Evolutionary conservation across 2,329 filamentous ascomycete species (phyloP).

Genomic region (Nothophoma quercina): DNA sequence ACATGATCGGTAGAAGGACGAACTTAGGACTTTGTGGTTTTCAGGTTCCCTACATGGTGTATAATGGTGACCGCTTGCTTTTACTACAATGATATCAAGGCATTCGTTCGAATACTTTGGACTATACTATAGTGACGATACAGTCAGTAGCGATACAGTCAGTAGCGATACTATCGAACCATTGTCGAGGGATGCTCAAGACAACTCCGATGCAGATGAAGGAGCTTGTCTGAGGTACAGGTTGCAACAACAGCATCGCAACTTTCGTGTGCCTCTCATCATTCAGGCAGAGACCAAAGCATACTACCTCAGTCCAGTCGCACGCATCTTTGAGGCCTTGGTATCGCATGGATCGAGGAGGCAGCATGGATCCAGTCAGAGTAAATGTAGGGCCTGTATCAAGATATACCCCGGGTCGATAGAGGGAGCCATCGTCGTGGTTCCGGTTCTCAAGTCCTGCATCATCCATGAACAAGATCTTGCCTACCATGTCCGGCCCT

Average conservation of each 20-base stretch:
- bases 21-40: no score
- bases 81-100: not conserved
- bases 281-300: not conserved
- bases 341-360: not conserved
- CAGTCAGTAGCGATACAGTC: not conserved
- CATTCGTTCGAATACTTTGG: not conserved
- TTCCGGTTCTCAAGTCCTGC: no score
- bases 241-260: not conserved
- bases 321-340: not conserved
- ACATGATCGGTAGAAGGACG: no score
- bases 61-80: no score
- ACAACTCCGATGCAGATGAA: not conserved
- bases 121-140: not conserved
- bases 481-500: not conserved
- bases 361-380: no score
- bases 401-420: no score
- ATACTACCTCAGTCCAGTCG: not conserved
- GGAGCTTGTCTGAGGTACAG: not conserved
- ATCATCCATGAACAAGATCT: no score
- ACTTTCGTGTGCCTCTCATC: fast-evolving
- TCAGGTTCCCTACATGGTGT: no score
- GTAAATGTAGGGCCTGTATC: no score
- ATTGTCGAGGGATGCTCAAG: not conserved
- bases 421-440: no score
- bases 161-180: no score